Evolutionary conservation across 805 yeast genomes (phyloP).

Genomic region (Ogataea siamensis): DNA sequence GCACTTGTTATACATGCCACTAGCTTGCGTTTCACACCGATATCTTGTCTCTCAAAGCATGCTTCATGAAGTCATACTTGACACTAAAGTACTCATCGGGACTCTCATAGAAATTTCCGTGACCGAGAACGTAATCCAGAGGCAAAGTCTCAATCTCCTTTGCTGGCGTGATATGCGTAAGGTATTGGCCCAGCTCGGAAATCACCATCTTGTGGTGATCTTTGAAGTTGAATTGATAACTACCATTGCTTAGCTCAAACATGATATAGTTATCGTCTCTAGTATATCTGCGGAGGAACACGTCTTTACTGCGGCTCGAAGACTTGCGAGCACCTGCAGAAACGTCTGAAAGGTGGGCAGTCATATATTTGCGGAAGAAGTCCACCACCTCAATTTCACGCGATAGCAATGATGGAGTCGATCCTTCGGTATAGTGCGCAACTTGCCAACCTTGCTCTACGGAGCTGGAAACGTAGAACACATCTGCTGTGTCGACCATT

Average conservation of each 20-base stretch:
- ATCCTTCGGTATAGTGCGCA: constrained; percentile 41
- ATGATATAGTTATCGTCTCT: constrained; percentile 78
- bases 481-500: constrained; percentile 58
- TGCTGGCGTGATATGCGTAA: constrained; percentile 80
- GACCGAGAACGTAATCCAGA: constrained; percentile 44
- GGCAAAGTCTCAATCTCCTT: constrained; percentile 70
- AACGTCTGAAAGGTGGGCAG: constrained; percentile 79
- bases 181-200: constrained; percentile 68
- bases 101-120: constrained; percentile 40
- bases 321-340: constrained; percentile 54
- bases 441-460: constrained; percentile 53
- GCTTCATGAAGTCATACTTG: constrained; percentile 58
- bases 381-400: constrained; percentile 83
- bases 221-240: constrained; percentile 90
- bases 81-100: constrained; percentile 47
- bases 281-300: constrained; percentile 78
- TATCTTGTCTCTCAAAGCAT: constrained; percentile 51
- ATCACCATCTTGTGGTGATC: constrained; percentile 90
- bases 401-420: constrained; percentile 47
- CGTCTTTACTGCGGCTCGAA: constrained; percentile 51
- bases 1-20: constrained; percentile 7
- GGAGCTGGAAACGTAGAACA: constrained; percentile 59
- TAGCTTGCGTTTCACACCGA: constrained; percentile 19
- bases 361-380: constrained; percentile 90
- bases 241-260: constrained; percentile 92